These are phyloP conservation scores for Santalum album DNA, from an alignment of 164 flowering plant genomes.

Conservation along the genomic window DNA sequence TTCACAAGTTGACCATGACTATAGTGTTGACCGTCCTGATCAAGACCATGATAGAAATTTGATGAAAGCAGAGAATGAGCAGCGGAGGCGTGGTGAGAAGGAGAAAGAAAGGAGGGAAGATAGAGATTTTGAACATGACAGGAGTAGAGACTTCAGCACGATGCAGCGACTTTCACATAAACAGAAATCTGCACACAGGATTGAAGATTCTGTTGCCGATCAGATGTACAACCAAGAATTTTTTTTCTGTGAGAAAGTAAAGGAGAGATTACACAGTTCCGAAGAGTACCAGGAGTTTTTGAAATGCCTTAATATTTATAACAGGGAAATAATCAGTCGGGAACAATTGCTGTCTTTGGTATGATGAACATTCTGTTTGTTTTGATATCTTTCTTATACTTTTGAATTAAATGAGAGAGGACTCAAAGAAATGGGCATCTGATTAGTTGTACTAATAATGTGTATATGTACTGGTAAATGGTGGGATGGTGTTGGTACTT, in stretches of 20 bases:
- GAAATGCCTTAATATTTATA: slow-evolving; percentile 61
- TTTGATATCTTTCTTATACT: neutral
- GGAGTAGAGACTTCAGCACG: slow-evolving; percentile 33
- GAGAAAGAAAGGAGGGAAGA: slow-evolving; percentile 59
- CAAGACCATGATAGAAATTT: slow-evolving; percentile 39
- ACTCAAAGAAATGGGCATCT: too few relatives aligned
- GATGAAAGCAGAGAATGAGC: slow-evolving; percentile 45
- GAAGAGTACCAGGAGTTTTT: slow-evolving; percentile 59
- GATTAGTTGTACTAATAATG: too few relatives aligned
- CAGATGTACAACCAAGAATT: too few relatives aligned
- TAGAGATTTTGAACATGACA: slow-evolving; percentile 47
- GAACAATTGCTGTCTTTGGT: slow-evolving; percentile 70
- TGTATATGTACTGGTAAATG: too few relatives aligned
- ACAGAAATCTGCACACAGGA: slow-evolving; percentile 30
- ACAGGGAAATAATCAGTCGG: slow-evolving; percentile 59
- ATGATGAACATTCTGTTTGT: slow-evolving; percentile 9
- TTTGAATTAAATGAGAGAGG: too few relatives aligned
- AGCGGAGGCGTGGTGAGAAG: slow-evolving; percentile 46
- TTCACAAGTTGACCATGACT: slow-evolving; percentile 46
- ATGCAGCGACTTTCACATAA: slow-evolving; percentile 41
- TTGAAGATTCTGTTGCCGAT: slow-evolving; percentile 45
- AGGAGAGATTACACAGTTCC: slow-evolving; percentile 46
- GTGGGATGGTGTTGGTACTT: too few relatives aligned
- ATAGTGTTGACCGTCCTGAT: slow-evolving; percentile 50
- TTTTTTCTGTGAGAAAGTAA: slow-evolving; percentile 73